Percentiles rank a stretch among this genome's conserved stretches.
Conservation (phyloP, 768 basidiomycete species). For the Tephrocybe rancida region DNA sequence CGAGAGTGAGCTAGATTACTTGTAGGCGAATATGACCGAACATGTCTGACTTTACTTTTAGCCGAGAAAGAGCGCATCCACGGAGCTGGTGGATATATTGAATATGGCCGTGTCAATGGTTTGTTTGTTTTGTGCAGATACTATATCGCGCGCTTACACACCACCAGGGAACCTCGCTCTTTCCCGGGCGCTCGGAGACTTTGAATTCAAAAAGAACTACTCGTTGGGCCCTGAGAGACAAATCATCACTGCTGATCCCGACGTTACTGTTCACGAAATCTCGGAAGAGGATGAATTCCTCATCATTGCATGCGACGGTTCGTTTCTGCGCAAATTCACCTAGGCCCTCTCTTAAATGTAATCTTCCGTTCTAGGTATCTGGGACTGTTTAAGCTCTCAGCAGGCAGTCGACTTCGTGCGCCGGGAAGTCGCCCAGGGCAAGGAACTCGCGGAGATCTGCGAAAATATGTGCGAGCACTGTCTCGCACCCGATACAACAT, state of each 20-base stretch:
- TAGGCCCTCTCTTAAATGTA: conserved; percentile 5
- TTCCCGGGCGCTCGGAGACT: conserved; percentile 94
- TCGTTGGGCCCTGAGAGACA: conserved; percentile 82
- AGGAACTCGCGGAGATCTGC: conserved; percentile 79
- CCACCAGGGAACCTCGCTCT: conserved; percentile 87
- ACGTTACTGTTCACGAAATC: conserved; percentile 79
- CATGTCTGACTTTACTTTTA: conserved; percentile 28
- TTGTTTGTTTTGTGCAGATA: conserved; percentile 19
- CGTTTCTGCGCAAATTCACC: conserved; percentile 18
- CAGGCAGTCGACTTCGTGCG: conserved; percentile 91
- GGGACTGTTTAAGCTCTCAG: conserved; percentile 96
- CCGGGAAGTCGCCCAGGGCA: conserved; percentile 77
- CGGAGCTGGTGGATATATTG: conserved; percentile 92
- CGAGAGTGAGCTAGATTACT: conserved; percentile 53
- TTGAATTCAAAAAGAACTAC: conserved; percentile 97
- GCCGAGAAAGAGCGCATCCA: conserved; percentile 86
- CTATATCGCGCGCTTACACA: conserved; percentile 1
- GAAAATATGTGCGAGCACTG: conserved; percentile 92
- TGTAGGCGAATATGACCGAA: not conserved
- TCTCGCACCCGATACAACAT: conserved; percentile 90
- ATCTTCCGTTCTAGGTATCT: conserved; percentile 73
- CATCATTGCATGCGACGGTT: conserved; percentile 97
- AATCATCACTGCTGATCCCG: conserved; percentile 94
- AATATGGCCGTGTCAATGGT: conserved; percentile 98
- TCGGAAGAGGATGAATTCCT: conserved; percentile 94